phyloP scores from a whole-genome alignment of 2,329 filamentous ascomycete genomes.

The Metarhizium brunneum region DNA sequence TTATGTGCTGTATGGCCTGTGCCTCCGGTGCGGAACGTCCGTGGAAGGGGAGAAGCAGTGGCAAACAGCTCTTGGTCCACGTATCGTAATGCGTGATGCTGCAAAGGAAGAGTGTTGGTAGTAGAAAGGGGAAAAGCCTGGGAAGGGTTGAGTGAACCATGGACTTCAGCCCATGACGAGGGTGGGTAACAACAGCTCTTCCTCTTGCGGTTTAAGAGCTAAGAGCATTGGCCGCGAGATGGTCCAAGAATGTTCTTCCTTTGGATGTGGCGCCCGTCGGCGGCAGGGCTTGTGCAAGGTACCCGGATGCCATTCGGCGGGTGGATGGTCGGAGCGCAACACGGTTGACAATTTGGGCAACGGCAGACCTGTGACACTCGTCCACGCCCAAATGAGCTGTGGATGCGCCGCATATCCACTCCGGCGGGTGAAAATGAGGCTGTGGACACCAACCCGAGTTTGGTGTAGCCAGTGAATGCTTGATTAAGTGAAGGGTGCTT shows the following conservation, averaged over 20 bases:
- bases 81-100: background rate
- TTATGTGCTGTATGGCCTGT: no score
- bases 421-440: background rate
- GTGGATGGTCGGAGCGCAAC: no score
- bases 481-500: no score
- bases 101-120: background rate
- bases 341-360: no score
- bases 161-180: no score
- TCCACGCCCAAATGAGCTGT: slow-evolving; percentile 1
- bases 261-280: background rate
- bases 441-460: background rate
- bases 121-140: no score
- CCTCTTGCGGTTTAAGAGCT: no score
- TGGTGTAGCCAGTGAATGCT: no score
- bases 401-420: background rate
- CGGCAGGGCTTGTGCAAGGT: slow-evolving; percentile 12
- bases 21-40: no score
- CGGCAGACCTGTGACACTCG: background rate
- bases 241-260: background rate
- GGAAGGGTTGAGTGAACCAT: no score
- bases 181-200: no score
- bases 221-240: background rate
- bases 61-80: background rate
- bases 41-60: background rate
- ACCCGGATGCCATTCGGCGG: slow-evolving; percentile 5